Evolutionary conservation across 73 alveolate species (phyloP).

Genomic region (Paramecium biaurelia): DNA sequence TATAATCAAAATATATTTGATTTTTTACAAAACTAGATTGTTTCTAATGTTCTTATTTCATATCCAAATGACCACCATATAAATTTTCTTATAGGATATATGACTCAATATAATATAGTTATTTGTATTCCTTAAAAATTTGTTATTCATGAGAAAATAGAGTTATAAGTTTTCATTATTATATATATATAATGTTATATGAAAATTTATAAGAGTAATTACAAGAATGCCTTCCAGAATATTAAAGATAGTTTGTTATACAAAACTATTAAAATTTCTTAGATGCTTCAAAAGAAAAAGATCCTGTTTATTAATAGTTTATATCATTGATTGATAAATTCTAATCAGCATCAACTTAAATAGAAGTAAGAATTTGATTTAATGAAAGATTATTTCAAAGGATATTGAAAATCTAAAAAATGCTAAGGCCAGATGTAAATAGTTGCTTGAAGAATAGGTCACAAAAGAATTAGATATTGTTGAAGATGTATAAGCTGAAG

Average conservation of each 20-base stretch:
- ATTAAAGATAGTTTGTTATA: background rate
- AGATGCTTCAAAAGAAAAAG: background rate
- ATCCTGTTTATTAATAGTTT: background rate
- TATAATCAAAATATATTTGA: background rate
- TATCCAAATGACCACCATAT: too few species aligned
- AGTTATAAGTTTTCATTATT: too few species aligned
- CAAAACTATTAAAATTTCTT: background rate
- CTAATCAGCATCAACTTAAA: background rate
- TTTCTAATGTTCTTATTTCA: too few species aligned
- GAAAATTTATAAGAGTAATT: background rate
- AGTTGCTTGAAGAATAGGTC: background rate
- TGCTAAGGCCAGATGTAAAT: background rate
- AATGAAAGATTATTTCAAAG: background rate
- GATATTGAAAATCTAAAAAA: background rate
- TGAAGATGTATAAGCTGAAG: slow-evolving; percentile 42
- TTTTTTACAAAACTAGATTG: too few species aligned
- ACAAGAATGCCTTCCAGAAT: slow-evolving; percentile 13
- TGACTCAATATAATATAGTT: too few species aligned
- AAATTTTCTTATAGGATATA: too few species aligned
- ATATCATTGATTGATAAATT: background rate
- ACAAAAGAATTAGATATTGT: background rate
- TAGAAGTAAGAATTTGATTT: background rate
- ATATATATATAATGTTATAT: background rate
- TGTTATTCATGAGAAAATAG: too few species aligned
- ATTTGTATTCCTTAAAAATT: too few species aligned